phyloP scores from a whole-genome alignment of 805 yeast species.

The Kuraishia piskuri region DNA sequence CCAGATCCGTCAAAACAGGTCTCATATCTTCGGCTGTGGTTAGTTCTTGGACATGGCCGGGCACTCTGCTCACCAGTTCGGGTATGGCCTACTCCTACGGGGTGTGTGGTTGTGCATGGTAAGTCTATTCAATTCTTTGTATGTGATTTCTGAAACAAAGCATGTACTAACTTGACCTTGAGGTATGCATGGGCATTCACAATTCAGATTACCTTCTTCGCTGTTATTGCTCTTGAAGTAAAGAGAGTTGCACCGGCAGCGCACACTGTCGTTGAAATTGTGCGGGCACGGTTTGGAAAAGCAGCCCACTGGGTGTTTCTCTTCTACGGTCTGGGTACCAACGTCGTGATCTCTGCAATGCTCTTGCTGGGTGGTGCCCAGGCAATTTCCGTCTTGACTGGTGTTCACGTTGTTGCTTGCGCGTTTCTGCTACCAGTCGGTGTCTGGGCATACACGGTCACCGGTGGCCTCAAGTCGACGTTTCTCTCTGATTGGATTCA shows the following conservation, averaged over 20 bases:
- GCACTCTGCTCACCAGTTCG: constrained; percentile 17
- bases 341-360: constrained; percentile 27
- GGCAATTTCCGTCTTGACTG: constrained; percentile 29
- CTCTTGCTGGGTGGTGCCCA: constrained; percentile 36
- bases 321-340: constrained; percentile 28
- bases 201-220: constrained; percentile 27
- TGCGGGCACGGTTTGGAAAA: constrained; percentile 27
- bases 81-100: constrained; percentile 16
- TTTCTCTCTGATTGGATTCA: constrained; percentile 45
- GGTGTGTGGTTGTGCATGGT: constrained; percentile 11
- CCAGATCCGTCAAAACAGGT: constrained; percentile 33
- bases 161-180: neutral
- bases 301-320: constrained; percentile 26
- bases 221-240: constrained; percentile 28
- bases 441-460: constrained; percentile 37
- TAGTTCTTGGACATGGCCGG: constrained; percentile 28
- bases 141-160: neutral
- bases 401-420: constrained; percentile 37
- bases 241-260: constrained; percentile 32
- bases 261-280: constrained; percentile 31
- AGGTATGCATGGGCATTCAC: constrained; percentile 23
- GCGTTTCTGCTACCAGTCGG: constrained; percentile 35
- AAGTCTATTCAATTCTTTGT: neutral
- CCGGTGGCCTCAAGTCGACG: constrained; percentile 45
- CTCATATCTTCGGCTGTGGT: constrained; percentile 33